Evolutionary conservation across 83 land plant species (phyloP).

Genomic region (Isoetes engelmannii): DNA sequence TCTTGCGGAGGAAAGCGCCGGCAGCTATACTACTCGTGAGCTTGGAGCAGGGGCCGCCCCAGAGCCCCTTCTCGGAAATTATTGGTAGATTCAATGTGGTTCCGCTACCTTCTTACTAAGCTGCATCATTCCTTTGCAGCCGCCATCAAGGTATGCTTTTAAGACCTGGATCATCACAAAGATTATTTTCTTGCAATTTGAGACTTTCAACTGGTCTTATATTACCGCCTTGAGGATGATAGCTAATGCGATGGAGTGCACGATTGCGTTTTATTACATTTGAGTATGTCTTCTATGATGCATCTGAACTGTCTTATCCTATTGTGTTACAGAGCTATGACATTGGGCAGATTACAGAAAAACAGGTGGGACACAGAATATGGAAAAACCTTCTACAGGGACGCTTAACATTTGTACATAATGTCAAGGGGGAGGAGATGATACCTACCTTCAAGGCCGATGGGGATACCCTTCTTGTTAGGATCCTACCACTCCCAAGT

Average conservation of each 20-base stretch:
- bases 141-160: conserved; percentile 4
- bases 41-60: too few species aligned
- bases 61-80: too few species aligned
- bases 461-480: conserved; percentile 79
- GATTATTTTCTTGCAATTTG: background rate
- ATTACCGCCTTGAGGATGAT: background rate
- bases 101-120: conserved; percentile 6
- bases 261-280: background rate
- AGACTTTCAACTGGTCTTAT: background rate
- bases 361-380: conserved; percentile 42
- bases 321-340: conserved; percentile 49
- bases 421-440: conserved; percentile 80
- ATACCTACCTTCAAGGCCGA: conserved; percentile 56
- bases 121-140: conserved; percentile 4
- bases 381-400: conserved; percentile 63
- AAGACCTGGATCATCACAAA: background rate
- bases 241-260: background rate
- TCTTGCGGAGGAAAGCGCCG: too few species aligned
- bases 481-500: conserved; percentile 59
- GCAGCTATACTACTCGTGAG: too few species aligned
- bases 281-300: background rate
- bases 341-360: conserved; percentile 54
- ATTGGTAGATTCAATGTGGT: conserved; percentile 2
- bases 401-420: conserved; percentile 62
- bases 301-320: background rate